phyloP scores from a whole-genome alignment of 495 filamentous ascomycete genomes.

The Tirmania nivea region DNA sequence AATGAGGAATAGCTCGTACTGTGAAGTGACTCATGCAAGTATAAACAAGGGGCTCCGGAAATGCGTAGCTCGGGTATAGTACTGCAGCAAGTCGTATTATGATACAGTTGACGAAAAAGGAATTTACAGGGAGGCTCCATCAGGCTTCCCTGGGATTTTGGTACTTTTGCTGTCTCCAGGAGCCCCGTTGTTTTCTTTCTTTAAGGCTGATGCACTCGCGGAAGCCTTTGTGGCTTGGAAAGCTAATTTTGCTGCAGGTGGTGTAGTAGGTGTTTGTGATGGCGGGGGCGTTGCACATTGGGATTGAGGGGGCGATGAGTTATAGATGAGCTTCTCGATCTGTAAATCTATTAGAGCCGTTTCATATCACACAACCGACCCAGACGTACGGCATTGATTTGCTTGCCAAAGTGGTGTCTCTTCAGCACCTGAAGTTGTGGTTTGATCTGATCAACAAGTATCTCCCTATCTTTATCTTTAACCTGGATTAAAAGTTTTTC shows the following conservation, averaged over 20 bases:
- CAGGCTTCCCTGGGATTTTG: neutral
- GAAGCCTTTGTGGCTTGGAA: neutral
- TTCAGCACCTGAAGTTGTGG: slow-evolving; percentile 52
- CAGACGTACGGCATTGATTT: slow-evolving; percentile 30
- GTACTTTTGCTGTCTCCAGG: neutral
- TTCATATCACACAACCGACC: neutral
- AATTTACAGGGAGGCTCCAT: neutral
- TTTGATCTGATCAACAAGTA: slow-evolving; percentile 49
- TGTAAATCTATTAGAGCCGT: slow-evolving; percentile 1
- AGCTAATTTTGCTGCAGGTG: neutral
- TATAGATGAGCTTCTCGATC: slow-evolving; percentile 22
- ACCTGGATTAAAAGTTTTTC: slow-evolving; percentile 62
- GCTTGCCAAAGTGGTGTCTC: slow-evolving; percentile 53
- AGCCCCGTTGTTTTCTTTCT: neutral
- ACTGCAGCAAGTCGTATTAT: neutral
- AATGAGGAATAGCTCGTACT: too few relatives aligned
- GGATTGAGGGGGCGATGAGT: slow-evolving; percentile 13
- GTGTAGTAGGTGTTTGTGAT: neutral
- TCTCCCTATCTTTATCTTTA: slow-evolving; percentile 37
- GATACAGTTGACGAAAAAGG: neutral
- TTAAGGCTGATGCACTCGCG: neutral
- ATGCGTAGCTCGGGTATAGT: neutral
- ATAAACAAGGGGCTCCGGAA: too few relatives aligned
- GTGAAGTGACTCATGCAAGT: too few relatives aligned
- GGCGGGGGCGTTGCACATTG: slow-evolving; percentile 20